phyloP scores from a whole-genome alignment of 345 rosid genomes.

The Melaleuca quinquenervia region DNA sequence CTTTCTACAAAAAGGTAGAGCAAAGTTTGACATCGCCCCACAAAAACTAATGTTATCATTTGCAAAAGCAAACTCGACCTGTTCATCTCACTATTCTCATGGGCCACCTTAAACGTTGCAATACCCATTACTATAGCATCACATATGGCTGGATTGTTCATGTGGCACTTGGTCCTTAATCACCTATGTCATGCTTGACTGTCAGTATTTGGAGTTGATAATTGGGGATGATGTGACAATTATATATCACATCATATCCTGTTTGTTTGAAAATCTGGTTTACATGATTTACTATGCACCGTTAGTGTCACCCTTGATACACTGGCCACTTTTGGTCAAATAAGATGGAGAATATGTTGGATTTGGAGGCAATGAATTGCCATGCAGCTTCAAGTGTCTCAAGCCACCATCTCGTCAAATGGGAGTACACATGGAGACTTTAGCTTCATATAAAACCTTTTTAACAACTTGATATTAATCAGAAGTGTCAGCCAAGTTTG shows the following conservation, averaged over 20 bases:
- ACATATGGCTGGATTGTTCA: background rate
- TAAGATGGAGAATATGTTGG: background rate
- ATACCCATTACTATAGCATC: background rate
- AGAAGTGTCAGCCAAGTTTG: background rate
- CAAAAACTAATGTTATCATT: background rate
- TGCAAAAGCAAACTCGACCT: background rate
- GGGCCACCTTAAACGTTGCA: background rate
- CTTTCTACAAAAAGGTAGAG: background rate
- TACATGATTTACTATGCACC: background rate
- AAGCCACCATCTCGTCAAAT: background rate
- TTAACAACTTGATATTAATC: background rate
- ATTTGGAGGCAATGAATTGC: background rate
- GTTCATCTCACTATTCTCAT: background rate
- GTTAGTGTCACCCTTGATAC: background rate
- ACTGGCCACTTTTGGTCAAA: background rate
- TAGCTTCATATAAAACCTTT: background rate
- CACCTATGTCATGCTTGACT: background rate
- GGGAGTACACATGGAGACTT: background rate
- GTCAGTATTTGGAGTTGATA: background rate
- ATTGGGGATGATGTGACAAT: background rate
- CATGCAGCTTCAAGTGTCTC: background rate
- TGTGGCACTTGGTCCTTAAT: background rate
- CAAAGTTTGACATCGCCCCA: background rate
- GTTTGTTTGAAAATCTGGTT: background rate
- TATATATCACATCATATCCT: background rate